Evolutionary conservation across 2,329 filamentous ascomycete genomes (phyloP), one percentile per base, ranked within the genome.

Genomic region (Fusarium coffeatum): DNA sequence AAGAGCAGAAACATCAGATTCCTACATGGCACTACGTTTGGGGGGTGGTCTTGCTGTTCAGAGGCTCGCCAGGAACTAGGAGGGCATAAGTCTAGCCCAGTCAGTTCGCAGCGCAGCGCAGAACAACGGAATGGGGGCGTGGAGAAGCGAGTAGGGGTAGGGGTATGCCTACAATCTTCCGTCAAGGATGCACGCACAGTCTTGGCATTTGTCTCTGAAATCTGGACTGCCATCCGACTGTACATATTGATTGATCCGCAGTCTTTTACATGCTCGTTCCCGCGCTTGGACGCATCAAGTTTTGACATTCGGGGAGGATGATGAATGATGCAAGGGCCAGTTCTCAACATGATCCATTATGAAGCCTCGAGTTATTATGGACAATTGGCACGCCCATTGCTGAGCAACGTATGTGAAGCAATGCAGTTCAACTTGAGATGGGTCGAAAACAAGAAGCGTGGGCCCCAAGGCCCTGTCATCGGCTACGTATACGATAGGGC

Each of bases 1-100:
- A 67, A 72, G 59, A 72, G 68, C 71, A 60, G 71, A 66, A 73
- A 69, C 68, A 72, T 73, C 72, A 71, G 65, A 72, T 68, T 69
- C 60, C 59, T 64, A 65, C 67, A 72, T 68, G 34, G 42, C 68
- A 63, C 64, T 70, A 56, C 49, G 43, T 60, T 67, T 28, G 47
- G 59, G 64, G 68, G 71, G 71, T 71, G 64, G 65, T 69, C 57
- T 41, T 53, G 41, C 27, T 64, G 47, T 53, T 54, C 55, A 60
- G 66, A 61, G 51, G 57, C 65, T 56, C 49, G 49, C 60, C 43
- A 55, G 43, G 56, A 59, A 64, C 50, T 59, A 59, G 57, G 42
- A 70, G 62, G 57, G 57, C 66, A 55, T 63, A 58, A 58, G 72
- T 68, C 68, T 65, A 61, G 67, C 51, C 68, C 54, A 53, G 64